Evolutionary conservation across 192 early-diverging fungal species (phyloP), one percentile per base, ranked within the genome.

Genomic region (Coemansia sp.): DNA sequence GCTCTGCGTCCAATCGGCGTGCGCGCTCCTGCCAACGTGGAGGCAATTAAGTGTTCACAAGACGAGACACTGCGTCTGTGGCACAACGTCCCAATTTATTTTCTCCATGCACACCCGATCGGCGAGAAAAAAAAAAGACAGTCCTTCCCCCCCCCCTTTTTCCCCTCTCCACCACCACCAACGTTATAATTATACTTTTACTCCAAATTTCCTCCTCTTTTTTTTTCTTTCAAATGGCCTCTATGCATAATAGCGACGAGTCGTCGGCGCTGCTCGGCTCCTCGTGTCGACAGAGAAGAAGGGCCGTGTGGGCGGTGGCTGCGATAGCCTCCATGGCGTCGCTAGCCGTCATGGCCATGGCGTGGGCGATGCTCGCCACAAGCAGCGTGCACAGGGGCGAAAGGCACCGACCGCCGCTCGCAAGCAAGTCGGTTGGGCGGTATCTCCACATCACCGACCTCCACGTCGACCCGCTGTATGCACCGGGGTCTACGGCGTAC

Each of bases 401-500:
- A 34, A 22, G 46, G 21, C 43, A 52, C 34, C 34, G 43, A 3
- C 21, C 9, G 44, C 71, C 38, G 35, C 71, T 63, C 35, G 59
- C 32, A 11, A 53, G 52, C 58, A 7, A 63, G 18, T 35, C 75
- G 1, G 77, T 80, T 14, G 88, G 90, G 9, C 77, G 68, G 18
- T 90, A 85, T 56, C 42, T 90, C 36, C 88, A 90, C 58, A 86
- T 90, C n/a, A 88, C 85, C 3, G 87, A 90, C 50, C 65, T 90
- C 19, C 88, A 90, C 68, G 76, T 87, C 8, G 88, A 91, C 57
- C 76, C 77, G 42, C 56, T 69, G 57, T 90, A 88, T 64, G 3
- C 44, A 0, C 46, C 60, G 6, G 86, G 87, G 14, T 72, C 83
- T 0, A 84, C 83, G 4, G 58, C 82, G 1, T 70, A 78, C 41